Evolutionary conservation across 352 stramenopile species (phyloP), one percentile per base, ranked within the genome.

Genomic region (Achlya hypogyna): DNA sequence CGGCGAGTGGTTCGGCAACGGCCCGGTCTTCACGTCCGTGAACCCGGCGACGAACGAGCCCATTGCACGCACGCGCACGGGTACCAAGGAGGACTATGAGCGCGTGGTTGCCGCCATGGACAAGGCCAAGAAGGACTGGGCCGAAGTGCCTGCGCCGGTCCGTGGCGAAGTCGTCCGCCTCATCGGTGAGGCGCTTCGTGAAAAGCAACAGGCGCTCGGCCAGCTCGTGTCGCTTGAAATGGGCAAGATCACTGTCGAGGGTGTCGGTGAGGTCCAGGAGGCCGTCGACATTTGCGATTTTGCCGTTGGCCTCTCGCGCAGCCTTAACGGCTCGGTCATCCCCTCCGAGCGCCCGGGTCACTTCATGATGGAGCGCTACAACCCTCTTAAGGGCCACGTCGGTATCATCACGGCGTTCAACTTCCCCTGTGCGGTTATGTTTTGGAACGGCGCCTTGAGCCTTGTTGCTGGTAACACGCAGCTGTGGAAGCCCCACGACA

Each of bases 241-340:
- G 91, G 91, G 91, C 71, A 97, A 97, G 75, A 97, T 97, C 72
- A 87, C 93, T 64, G 79, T 91, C 40, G 91, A 93, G 75, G 91
- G 89, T 52, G 78, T 97, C 9, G 91, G 91, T 45, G 91, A 97
- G 69, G 91, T 98, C 29, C 91, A 98, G 71, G 91, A 98, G 52
- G 88, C 87, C 9, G 93, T 98, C 63, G 91, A 98, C 74, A 97
- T 98, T 53, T 98, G 91, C 66, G 91, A 97, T 72, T 95, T 96
- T 67, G 91, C 91, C 10, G 90, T 96, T 40, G 91, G 91, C n/a
- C 72, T 97, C 18, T 95, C 82, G 65, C 88, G 91, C 62, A 82
- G 75, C 40, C 75, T 97, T 5, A 93, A 93, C 60, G 91, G 91
- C 49, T 88, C 83, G 18, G 79, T 97, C 68, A 94, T 97, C 51